Conservation (phyloP, 2,329 filamentous ascomycete species). For the Trichoderma sp. region DNA sequence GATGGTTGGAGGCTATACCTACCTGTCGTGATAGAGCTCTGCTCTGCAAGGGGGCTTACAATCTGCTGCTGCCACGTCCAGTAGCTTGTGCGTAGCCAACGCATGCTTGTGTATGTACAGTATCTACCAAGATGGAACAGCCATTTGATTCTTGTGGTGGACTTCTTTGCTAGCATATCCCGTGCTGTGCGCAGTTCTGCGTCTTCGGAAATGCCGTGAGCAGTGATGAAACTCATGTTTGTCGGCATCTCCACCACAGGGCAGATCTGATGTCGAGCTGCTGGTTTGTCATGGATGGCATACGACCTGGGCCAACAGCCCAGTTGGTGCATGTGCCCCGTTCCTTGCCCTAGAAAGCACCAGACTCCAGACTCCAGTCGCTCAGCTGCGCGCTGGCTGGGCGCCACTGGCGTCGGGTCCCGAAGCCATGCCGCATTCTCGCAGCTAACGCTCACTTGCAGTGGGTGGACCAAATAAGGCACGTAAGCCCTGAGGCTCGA, state of each 20-base stretch:
- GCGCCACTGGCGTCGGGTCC: constrained; percentile 6
- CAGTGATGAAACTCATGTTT: not conserved
- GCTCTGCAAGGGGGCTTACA: not conserved
- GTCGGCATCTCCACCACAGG: not conserved
- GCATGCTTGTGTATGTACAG: not conserved
- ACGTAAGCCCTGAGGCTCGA: constrained; percentile 10
- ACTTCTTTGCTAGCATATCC: not conserved
- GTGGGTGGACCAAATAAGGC: constrained; percentile 6
- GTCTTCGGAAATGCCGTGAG: constrained; percentile 11
- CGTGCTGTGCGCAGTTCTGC: not conserved
- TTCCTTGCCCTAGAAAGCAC: not conserved
- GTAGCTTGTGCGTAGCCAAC: not conserved
- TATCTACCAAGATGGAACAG: not conserved
- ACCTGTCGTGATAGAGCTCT: not conserved
- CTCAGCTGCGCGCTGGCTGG: constrained; percentile 1
- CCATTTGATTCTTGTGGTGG: not conserved
- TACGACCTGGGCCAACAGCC: not conserved
- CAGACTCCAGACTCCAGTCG: not conserved
- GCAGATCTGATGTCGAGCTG: not conserved
- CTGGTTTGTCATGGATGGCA: constrained; percentile 5
- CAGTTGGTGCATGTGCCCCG: not conserved
- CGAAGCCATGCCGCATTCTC: constrained; percentile 11
- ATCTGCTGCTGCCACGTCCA: not conserved
- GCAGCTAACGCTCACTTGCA: constrained; percentile 6
- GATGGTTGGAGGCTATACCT: not conserved